Evolutionary conservation across 768 basidiomycete genomes (phyloP).

Genomic region (Xanthoconium stramineum): DNA sequence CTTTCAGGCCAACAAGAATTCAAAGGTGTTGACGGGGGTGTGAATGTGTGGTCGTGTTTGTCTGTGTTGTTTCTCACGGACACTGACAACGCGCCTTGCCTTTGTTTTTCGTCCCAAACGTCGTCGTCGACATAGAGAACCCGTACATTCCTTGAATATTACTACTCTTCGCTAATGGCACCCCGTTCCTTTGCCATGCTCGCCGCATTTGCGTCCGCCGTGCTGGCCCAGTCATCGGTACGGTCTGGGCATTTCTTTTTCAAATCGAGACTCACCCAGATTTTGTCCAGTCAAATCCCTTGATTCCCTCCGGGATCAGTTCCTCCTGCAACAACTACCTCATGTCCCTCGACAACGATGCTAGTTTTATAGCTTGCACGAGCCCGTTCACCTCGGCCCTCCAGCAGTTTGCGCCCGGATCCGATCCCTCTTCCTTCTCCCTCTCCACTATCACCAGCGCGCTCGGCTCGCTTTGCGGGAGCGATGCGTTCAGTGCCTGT

Average conservation of each 20-base stretch:
- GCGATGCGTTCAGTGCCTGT: conserved; percentile 47
- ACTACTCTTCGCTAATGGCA: conserved; percentile 29
- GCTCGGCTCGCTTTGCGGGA: conserved; percentile 54
- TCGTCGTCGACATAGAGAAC: neutral
- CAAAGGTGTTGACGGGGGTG: no score
- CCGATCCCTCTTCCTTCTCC: conserved; percentile 38
- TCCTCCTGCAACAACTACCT: conserved; percentile 56
- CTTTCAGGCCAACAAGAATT: no score
- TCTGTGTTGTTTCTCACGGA: neutral
- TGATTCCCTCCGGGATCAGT: conserved; percentile 71
- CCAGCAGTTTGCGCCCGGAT: conserved; percentile 47
- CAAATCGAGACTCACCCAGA: conserved; percentile 6
- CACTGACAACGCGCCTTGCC: neutral
- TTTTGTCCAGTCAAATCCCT: conserved; percentile 37
- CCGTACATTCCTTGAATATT: conserved; percentile 32
- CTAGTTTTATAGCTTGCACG: conserved; percentile 58
- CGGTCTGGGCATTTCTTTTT: neutral
- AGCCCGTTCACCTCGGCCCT: conserved; percentile 58
- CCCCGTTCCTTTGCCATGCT: conserved; percentile 53
- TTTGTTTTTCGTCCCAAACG: neutral
- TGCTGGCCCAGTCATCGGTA: conserved; percentile 49
- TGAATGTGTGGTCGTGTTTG: conserved; percentile 9
- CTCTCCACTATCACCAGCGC: conserved; percentile 44
- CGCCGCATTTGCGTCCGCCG: conserved; percentile 49
- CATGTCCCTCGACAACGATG: conserved; percentile 57